Evolutionary conservation across 257 asterid genomes (phyloP), one percentile per base, ranked within the genome.

Genomic region (Nicotiana attenuata): DNA sequence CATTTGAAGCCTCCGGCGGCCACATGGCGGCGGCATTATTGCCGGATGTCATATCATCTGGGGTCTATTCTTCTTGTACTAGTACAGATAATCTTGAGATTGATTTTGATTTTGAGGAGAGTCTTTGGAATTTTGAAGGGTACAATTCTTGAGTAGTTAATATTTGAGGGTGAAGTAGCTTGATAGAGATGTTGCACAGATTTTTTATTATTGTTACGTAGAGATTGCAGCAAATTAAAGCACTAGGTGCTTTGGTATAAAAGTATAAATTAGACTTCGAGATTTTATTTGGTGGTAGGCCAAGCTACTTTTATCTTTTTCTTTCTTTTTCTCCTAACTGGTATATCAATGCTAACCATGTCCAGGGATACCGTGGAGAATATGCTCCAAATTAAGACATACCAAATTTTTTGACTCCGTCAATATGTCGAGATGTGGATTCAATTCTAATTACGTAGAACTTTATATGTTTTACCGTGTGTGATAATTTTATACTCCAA

Each of bases 11-110:
- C 77, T 22, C 52, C 65, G 29, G 41, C 20, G 3, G 38, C 7
- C 22, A 26, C 31, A 14, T 81, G 1, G 52, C 86, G 4, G 86
- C 65, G 13, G 77, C 86, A 11, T 82, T 65, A 64, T 84, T 53
- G 10, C 82, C 87, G 13, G 87, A 86, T 14, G 85, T 77, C 52
- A 81, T 81, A 9, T 86, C 87, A 45, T 81, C 88, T 28, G 87
- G 86, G 47, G 81, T 82, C 3, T 75, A 82, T 45, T 82, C 82
- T 26, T 76, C 69, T 76, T 41, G 81, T 20, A 55, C 76, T 75
- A 80, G 78, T 41, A 77, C n/a, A 11, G 66, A 73, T 14, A 47
- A 73, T 73, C 60, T 73, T 45, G 61, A 73, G 22, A 73, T 45
- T 22, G 78, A 14, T 73, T 41, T 73, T 45, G 61, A 73, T 73